Evolutionary conservation across 2,329 filamentous ascomycete species (phyloP), one percentile per base, ranked within the genome.

Genomic region (Xylariaceae sp.): DNA sequence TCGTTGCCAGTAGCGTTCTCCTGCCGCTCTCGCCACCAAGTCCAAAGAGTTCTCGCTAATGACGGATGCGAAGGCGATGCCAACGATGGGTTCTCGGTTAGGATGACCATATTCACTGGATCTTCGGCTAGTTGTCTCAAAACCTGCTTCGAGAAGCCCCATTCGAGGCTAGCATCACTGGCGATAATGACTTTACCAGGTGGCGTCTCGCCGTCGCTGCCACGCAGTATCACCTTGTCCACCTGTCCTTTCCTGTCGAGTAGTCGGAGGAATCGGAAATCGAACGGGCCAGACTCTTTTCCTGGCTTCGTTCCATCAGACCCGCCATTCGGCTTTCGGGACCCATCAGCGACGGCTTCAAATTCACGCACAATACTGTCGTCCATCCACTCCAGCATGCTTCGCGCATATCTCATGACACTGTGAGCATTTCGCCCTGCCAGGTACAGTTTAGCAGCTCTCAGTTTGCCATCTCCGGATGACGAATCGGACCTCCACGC

Each of bases 381-480:
- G 57, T 97, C 89, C 89, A 98, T 97, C 92, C 92, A 98, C 59
- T 98, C 92, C 21, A 98, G 70, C 86, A 98, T 94, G 60, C 90
- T 96, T 50, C 89, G 77, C 17, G 90, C 86, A 50, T 96, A 87
- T 36, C 88, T 77, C 73, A 97, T 85, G 0, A 89, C 94, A 46
- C 88, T 89, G 41, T 86, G 83, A 48, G 87, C 85, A 45, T 88
- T 94, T 43, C 82, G 83, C 27, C 88, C 89, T 1, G 89, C 90
- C 30, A 98, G 70, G 57, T 88, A 96, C 1, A 96, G 69, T 52
- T 74, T 78, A 0, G 76, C 67, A 1, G 68, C 63, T 38, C 69
- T 69, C 12, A 83, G 63, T 1, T 65, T 63, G 15, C 72, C 71
- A 16, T 74, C 71, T 7, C 68, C 65, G 16, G 70, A 68, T 2